Evolutionary conservation across 495 filamentous ascomycete species (phyloP), one percentile per base, ranked within the genome.

Genomic region (Penicilliopsis zonata): DNA sequence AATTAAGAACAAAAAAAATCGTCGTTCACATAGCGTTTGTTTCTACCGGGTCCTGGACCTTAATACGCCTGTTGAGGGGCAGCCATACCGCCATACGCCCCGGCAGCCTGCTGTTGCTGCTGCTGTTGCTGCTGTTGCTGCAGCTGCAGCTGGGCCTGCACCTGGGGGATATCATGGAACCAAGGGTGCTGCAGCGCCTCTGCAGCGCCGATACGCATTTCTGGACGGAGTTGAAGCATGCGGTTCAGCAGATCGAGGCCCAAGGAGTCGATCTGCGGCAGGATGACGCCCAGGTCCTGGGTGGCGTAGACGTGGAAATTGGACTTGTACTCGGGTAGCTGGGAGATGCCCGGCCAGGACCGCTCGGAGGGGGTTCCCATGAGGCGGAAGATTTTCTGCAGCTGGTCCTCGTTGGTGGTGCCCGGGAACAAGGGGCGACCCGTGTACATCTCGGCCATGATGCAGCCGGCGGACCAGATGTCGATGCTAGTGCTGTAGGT

Each of bases 361-460:
- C 84, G 72, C 53, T 94, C 87, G 0, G 81, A 87, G 1, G 87
- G 87, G 1, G 87, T 95, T 21, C 87, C 87, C 87, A 95, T 95
- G 30, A 95, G 78, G 17, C 87, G 80, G 72, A 94, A 95, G 55
- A 95, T 95, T 47, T 92, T 86, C 36, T 86, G 66, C 32, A 94
- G 74, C 53, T 95, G 87, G 56, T 95, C 87, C 53, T 95, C 87
- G 52, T 95, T 95, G 13, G 87, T 92, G 1, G 87, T 95, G 24
- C 87, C 87, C 0, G 87, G 87, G 61, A 95, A 95, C 9, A 95
- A 68, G 0, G 87, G 87, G 2, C 88, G 74, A 9, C 87, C 88
- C 0, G 86, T 92, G 56, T 85, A 94, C 81, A 95, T 90, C 61
- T 95, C 87, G 9, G 87, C 88, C 87, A 95, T 95, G 65, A 95